phyloP scores from a whole-genome alignment of 306 rosid species.

The Hylodesmum podocarpum region DNA sequence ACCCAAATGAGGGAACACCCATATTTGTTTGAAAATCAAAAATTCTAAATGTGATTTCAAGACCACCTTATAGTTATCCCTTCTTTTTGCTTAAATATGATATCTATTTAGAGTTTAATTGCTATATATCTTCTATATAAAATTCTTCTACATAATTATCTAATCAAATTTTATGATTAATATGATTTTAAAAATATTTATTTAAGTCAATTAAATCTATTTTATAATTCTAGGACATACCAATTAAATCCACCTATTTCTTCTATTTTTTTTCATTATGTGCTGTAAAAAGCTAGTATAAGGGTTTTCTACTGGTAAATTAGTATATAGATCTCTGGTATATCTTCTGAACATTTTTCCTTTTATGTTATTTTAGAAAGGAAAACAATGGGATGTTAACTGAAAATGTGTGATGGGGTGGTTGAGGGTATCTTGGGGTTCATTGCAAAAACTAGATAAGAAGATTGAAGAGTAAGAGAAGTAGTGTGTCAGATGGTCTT shows the following conservation, averaged over 20 bases:
- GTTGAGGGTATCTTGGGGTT: conserved; percentile 12
- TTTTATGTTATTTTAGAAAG: neutral
- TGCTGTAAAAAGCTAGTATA: neutral
- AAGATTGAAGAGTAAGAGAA: conserved; percentile 10
- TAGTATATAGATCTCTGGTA: neutral
- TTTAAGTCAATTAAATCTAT: too few species aligned
- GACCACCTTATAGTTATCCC: conserved; percentile 21
- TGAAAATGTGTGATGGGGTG: neutral
- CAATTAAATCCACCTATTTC: neutral
- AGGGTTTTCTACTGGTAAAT: neutral
- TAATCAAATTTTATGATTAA: too few species aligned
- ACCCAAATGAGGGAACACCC: neutral
- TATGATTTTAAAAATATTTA: too few species aligned
- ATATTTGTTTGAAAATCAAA: neutral
- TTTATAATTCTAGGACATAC: too few species aligned
- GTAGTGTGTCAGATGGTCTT: conserved; percentile 43
- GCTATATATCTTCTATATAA: too few species aligned
- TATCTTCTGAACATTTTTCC: neutral
- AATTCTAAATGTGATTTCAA: neutral
- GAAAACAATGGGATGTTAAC: neutral
- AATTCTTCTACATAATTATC: too few species aligned
- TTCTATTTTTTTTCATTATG: neutral
- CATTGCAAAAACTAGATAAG: conserved; percentile 30
- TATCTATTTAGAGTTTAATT: too few species aligned
- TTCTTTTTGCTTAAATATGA: conserved; percentile 3